These are phyloP conservation scores for Aspergillus baeticus DNA, from an alignment of 495 filamentous ascomycete genomes.

Conservation along the genomic window DNA sequence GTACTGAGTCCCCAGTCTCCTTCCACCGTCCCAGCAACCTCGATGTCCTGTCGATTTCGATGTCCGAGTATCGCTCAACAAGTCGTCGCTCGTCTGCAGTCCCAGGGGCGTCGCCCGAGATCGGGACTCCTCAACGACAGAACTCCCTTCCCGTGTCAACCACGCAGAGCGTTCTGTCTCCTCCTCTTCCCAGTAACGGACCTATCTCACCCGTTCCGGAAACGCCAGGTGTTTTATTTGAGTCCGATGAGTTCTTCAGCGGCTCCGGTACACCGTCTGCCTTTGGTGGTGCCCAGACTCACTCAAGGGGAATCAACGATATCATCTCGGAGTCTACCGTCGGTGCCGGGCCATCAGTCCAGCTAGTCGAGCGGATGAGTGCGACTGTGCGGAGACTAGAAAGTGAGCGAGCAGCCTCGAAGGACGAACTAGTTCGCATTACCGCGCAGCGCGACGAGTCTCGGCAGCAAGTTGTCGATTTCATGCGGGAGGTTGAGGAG, in stretches of 20 bases:
- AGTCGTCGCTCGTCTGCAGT: conserved; percentile 50
- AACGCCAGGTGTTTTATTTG: conserved; percentile 58
- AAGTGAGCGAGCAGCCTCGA: conserved; percentile 79
- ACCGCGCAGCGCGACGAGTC: conserved; percentile 85
- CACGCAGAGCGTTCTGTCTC: conserved; percentile 32
- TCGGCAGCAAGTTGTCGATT: conserved; percentile 78
- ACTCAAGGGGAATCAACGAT: conserved; percentile 70
- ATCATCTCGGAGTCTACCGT: conserved; percentile 86
- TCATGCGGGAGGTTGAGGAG: conserved; percentile 82
- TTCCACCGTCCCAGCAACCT: conserved; percentile 46
- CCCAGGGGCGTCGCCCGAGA: conserved; percentile 39
- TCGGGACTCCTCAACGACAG: conserved; percentile 40
- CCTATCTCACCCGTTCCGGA: conserved; percentile 37
- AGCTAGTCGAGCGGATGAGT: conserved; percentile 95
- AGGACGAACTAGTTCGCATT: conserved; percentile 80
- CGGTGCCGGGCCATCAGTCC: conserved; percentile 87
- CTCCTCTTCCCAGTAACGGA: conserved; percentile 29
- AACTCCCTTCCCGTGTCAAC: conserved; percentile 44
- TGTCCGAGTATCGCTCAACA: conserved; percentile 39
- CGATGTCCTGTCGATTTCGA: conserved; percentile 28
- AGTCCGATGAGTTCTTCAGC: conserved; percentile 69
- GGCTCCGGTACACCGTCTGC: conserved; percentile 57
- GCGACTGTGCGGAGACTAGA: conserved; percentile 88
- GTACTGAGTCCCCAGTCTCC: conserved; percentile 47
- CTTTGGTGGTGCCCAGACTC: conserved; percentile 37